phyloP scores from a whole-genome alignment of 192 early-diverging fungal species.

The Linnemannia zychae region DNA sequence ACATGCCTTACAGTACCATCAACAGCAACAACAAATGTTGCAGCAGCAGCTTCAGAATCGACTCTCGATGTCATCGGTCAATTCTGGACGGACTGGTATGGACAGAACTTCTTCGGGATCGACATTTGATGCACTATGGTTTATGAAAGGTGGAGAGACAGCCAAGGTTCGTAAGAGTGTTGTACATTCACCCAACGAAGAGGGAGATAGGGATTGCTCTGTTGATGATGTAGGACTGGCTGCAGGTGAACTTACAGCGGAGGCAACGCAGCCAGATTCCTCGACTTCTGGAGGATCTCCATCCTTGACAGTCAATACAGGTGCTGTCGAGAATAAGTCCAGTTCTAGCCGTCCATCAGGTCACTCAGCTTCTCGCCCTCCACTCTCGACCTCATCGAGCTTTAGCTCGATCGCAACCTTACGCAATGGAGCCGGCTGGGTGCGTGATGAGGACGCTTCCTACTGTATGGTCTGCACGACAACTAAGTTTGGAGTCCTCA shows the following conservation, averaged over 20 bases:
- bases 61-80: slow-evolving; percentile 16
- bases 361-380: not conserved
- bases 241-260: not conserved
- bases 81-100: not conserved
- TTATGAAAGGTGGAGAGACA: slow-evolving; percentile 29
- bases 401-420: slow-evolving; percentile 18
- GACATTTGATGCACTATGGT: slow-evolving; percentile 44
- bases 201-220: not conserved
- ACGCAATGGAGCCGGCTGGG: slow-evolving; percentile 40
- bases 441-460: slow-evolving; percentile 52
- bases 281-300: not conserved
- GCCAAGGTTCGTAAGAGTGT: not conserved
- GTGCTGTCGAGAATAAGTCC: not conserved
- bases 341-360: not conserved
- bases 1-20: slow-evolving; percentile 42
- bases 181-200: not conserved
- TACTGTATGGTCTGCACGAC: slow-evolving; percentile 52
- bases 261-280: not conserved
- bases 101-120: slow-evolving; percentile 35
- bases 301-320: not conserved
- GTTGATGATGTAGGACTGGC: not conserved
- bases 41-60: slow-evolving; percentile 44
- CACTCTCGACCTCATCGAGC: slow-evolving; percentile 9
- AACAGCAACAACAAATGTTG: slow-evolving; percentile 42
- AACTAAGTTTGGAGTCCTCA: slow-evolving; percentile 50